phyloP scores from a whole-genome alignment of 352 stramenopile genomes.

The Phytopythium aichiense region DNA sequence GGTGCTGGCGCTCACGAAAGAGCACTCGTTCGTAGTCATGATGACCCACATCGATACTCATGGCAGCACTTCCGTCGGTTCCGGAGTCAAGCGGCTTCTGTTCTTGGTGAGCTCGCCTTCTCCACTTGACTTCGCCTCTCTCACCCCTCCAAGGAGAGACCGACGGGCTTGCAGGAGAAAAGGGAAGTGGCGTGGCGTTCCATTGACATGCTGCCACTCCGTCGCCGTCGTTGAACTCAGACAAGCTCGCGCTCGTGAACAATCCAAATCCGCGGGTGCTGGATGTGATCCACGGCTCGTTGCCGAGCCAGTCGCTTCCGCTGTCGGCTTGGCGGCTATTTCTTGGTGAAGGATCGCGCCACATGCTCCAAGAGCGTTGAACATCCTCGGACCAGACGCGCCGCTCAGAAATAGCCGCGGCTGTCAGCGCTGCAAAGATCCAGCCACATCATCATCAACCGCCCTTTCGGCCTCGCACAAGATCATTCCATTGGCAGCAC shows the following conservation, averaged over 20 bases:
- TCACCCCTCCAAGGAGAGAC: neutral
- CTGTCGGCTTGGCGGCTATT: neutral
- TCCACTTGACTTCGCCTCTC: neutral
- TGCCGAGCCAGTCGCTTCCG: neutral
- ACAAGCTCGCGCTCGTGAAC: neutral
- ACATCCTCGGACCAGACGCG: neutral
- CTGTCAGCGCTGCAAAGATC: neutral
- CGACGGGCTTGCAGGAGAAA: neutral
- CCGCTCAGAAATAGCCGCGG: neutral
- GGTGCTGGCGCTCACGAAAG: neutral
- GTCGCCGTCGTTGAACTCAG: neutral
- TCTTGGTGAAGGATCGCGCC: neutral
- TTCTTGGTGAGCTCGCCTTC: neutral
- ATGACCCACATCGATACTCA: neutral
- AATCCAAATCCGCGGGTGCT: neutral
- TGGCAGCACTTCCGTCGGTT: neutral
- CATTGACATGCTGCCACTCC: neutral
- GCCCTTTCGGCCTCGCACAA: neutral
- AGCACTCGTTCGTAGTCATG: neutral
- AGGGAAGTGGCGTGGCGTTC: neutral
- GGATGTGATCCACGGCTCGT: neutral
- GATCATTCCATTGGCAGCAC: neutral
- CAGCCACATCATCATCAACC: neutral
- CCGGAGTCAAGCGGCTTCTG: neutral
- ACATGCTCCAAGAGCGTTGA: neutral